Conservation (phyloP, 1,284 basidiomycete genomes). For the Hymenochaete sp. region DNA sequence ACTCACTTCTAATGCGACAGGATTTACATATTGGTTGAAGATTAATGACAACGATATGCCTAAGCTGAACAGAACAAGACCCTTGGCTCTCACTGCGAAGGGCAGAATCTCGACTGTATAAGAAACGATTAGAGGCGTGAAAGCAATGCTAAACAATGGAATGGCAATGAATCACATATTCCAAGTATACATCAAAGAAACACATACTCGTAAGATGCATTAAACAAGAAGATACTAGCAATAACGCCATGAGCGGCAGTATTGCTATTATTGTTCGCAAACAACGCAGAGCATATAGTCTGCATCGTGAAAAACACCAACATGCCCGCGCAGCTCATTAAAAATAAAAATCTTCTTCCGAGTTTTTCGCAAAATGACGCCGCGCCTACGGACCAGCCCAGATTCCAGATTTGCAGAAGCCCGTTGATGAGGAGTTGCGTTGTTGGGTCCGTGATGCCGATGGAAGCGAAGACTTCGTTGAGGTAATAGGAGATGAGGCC, state of each 20-base stretch:
- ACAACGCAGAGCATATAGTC: slow-evolving; percentile 65
- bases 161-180: neutral
- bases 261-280: slow-evolving; percentile 33
- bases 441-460: slow-evolving; percentile 58
- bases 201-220: slow-evolving; percentile 56
- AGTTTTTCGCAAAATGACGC: slow-evolving; percentile 48
- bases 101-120: slow-evolving; percentile 73
- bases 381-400: slow-evolving; percentile 52
- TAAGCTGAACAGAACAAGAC: slow-evolving; percentile 65
- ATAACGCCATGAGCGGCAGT: slow-evolving; percentile 58
- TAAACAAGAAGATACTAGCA: slow-evolving; percentile 71
- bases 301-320: slow-evolving; percentile 58
- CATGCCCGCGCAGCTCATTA: slow-evolving; percentile 60
- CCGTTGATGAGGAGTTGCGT: slow-evolving; percentile 41
- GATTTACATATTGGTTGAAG: slow-evolving; percentile 79
- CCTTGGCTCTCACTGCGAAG: slow-evolving; percentile 66
- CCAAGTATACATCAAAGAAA: no score
- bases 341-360: slow-evolving; percentile 58
- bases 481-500: slow-evolving; percentile 67
- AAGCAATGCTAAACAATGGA: slow-evolving; percentile 44
- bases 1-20: slow-evolving; percentile 45
- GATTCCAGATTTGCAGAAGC: slow-evolving; percentile 66
- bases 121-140: slow-evolving; percentile 63
- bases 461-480: slow-evolving; percentile 57
- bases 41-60: slow-evolving; percentile 58